These are phyloP conservation scores for Aureobasidium sp. DNA, from an alignment of 2,329 filamentous ascomycete species.

Conservation along the genomic window DNA sequence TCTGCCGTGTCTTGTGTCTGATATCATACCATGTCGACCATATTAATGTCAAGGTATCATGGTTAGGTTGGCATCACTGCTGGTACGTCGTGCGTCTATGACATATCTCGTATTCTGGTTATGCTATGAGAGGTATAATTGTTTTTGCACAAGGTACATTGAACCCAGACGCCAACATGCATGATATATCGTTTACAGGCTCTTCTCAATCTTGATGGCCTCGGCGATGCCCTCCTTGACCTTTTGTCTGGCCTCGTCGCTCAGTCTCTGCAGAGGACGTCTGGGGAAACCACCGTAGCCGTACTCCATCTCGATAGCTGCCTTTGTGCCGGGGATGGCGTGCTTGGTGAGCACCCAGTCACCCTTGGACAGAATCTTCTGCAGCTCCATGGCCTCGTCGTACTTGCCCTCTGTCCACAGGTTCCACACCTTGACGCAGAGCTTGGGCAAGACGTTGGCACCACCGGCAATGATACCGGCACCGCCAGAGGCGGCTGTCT, in stretches of 20 bases:
- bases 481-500: slow-evolving; percentile 71
- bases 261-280: slow-evolving; percentile 61
- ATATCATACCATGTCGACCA: background rate
- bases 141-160: slow-evolving; percentile 2
- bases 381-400: slow-evolving; percentile 67
- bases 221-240: slow-evolving; percentile 27
- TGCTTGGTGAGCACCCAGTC: slow-evolving; percentile 81
- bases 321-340: slow-evolving; percentile 80
- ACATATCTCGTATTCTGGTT: background rate
- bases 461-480: slow-evolving; percentile 80
- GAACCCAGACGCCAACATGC: slow-evolving; percentile 4
- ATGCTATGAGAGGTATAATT: background rate
- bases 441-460: slow-evolving; percentile 78
- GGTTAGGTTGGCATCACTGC: too few relatives aligned
- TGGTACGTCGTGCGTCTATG: background rate
- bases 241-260: slow-evolving; percentile 39
- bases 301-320: slow-evolving; percentile 70
- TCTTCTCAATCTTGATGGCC: slow-evolving; percentile 26
- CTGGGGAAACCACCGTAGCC: slow-evolving; percentile 75
- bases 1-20: background rate
- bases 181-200: slow-evolving; percentile 19
- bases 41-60: too few relatives aligned
- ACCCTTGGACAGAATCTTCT: slow-evolving; percentile 68
- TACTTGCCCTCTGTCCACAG: slow-evolving; percentile 65
- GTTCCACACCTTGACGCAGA: slow-evolving; percentile 72